A percentile compares a stretch with the other conserved stretches of the same genome.
These are phyloP conservation scores for Poterioochromonas sp. DNA, from an alignment of 352 stramenopile genomes.

Conservation along the genomic window DNA sequence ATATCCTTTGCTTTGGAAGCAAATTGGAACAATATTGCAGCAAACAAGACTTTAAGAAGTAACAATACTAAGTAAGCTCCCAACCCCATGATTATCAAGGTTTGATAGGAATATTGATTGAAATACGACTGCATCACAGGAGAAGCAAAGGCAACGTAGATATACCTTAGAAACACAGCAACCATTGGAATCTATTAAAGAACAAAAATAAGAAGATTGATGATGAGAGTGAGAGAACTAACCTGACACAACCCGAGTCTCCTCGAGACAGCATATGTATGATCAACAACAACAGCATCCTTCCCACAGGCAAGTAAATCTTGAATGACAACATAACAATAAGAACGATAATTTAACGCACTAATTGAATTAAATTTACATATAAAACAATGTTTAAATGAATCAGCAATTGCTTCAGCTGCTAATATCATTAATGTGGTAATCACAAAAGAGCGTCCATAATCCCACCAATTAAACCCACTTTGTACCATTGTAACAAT, in stretches of 20 bases:
- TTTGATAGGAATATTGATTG: background rate
- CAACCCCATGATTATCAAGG: background rate
- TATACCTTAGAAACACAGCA: background rate
- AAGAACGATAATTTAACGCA: slow-evolving; percentile 84
- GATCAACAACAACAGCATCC: slow-evolving; percentile 24
- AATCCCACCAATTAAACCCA: slow-evolving; percentile 19
- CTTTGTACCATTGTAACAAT: slow-evolving; percentile 37
- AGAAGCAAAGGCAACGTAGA: background rate
- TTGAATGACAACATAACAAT: slow-evolving; percentile 80
- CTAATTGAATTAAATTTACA: slow-evolving; percentile 97
- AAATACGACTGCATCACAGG: background rate
- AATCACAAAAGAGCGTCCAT: slow-evolving; percentile 44
- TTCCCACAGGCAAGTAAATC: slow-evolving; percentile 54
- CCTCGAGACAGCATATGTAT: slow-evolving; percentile 25
- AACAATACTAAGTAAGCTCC: background rate
- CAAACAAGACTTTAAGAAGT: background rate
- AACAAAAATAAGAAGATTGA: background rate
- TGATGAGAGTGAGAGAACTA: background rate
- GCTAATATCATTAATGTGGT: slow-evolving; percentile 45
- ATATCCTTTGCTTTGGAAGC: no score
- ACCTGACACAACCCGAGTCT: slow-evolving; percentile 21
- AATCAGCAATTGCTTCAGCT: slow-evolving; percentile 89
- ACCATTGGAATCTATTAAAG: slow-evolving; percentile 10
- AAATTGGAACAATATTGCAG: background rate
- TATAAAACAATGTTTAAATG: slow-evolving; percentile 98